phyloP scores from a whole-genome alignment of 2,329 filamentous ascomycete genomes.

The Fusarium fracticaudum region DNA sequence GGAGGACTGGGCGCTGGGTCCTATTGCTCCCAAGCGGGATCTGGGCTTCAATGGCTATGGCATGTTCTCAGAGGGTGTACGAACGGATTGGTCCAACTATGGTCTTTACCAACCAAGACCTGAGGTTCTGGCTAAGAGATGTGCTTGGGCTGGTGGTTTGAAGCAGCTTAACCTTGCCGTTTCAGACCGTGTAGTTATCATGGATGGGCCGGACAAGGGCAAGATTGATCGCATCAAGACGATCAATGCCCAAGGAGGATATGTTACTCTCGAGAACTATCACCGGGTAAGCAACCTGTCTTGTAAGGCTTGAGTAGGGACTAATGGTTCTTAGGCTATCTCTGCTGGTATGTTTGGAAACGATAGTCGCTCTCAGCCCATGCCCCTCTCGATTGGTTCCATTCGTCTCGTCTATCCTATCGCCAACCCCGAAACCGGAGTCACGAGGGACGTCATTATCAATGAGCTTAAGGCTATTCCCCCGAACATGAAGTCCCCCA shows the following conservation, averaged over 20 bases:
- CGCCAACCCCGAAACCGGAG: conserved; percentile 70
- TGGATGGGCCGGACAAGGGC: conserved; percentile 81
- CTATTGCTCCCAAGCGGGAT: conserved; percentile 80
- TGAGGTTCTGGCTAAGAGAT: conserved; percentile 54
- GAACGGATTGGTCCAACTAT: conserved; percentile 49
- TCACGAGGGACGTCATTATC: conserved; percentile 78
- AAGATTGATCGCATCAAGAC: conserved; percentile 78
- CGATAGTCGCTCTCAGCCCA: conserved; percentile 43
- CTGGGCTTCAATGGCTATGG: conserved; percentile 72
- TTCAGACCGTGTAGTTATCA: conserved; percentile 84
- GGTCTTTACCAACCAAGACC: conserved; percentile 43
- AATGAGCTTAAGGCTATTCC: conserved; percentile 70
- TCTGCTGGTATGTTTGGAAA: conserved; percentile 45
- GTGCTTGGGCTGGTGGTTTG: conserved; percentile 64
- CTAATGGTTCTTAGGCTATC: conserved; percentile 40
- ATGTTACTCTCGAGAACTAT: conserved; percentile 68
- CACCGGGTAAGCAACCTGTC: conserved; percentile 66
- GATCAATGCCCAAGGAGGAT: conserved; percentile 64
- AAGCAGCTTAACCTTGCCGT: conserved; percentile 69
- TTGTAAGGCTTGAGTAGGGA: background rate
- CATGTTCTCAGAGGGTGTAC: conserved; percentile 54
- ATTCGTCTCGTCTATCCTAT: conserved; percentile 86
- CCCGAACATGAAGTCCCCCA: conserved; percentile 57
- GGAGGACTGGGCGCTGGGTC: conserved; percentile 83
- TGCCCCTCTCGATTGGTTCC: conserved; percentile 72